These are phyloP conservation scores for Cicer yamashitae DNA, from an alignment of 306 rosid genomes.

Conservation along the genomic window DNA sequence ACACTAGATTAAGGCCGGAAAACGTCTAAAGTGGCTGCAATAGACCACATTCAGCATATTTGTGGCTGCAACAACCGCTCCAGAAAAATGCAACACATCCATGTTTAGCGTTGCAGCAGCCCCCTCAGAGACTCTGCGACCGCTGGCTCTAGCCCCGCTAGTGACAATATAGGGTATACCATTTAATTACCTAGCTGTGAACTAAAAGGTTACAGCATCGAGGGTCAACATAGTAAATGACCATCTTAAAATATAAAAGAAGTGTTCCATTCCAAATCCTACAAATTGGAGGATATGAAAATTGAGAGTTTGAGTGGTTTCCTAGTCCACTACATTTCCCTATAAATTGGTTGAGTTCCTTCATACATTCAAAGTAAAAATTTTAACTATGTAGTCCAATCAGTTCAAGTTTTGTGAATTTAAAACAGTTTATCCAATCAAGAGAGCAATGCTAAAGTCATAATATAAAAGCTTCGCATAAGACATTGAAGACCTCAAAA, in stretches of 20 bases:
- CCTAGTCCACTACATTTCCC: not conserved
- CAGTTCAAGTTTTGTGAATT: not conserved
- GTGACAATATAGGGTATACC: not conserved
- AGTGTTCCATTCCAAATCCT: not conserved
- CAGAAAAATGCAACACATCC: not conserved
- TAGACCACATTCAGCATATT: not conserved
- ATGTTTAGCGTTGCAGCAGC: not conserved
- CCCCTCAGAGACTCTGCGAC: not conserved
- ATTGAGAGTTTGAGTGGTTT: constrained; percentile 1
- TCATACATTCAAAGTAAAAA: no score
- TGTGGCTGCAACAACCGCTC: not conserved
- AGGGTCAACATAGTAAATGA: not conserved
- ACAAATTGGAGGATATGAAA: not conserved
- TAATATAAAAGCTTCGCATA: not conserved
- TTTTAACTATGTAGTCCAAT: not conserved
- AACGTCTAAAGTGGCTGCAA: not conserved
- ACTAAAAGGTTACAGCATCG: not conserved
- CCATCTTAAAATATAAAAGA: no score
- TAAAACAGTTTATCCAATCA: not conserved
- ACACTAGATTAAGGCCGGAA: not conserved
- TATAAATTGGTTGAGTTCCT: constrained; percentile 18
- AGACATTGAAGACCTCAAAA: not conserved
- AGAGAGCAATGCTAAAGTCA: constrained; percentile 24
- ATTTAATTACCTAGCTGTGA: not conserved
- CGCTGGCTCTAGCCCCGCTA: not conserved